Evolutionary conservation across 331 rosid species (phyloP).

Genomic region (Malus hybrid): DNA sequence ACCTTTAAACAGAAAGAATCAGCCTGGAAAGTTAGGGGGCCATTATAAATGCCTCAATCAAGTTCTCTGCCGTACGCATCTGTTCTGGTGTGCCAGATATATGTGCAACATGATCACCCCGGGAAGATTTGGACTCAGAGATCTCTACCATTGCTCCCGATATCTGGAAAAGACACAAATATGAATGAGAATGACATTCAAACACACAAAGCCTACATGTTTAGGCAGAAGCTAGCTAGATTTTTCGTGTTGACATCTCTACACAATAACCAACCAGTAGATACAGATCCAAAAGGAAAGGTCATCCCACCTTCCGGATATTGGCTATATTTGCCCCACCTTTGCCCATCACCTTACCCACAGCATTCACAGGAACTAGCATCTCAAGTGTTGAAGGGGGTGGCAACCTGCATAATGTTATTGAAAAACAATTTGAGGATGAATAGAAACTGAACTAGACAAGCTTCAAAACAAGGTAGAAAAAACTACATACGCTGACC

Average conservation of each 20-base stretch:
- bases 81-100: slow-evolving; percentile 90
- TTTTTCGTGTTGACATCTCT: background rate
- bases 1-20: slow-evolving; percentile 43
- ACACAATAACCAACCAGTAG: background rate
- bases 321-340: slow-evolving; percentile 89
- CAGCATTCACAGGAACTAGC: slow-evolving; percentile 84
- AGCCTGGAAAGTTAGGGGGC: slow-evolving; percentile 51
- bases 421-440: slow-evolving; percentile 3
- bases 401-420: slow-evolving; percentile 42
- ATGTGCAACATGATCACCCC: slow-evolving; percentile 81
- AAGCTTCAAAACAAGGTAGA: slow-evolving; percentile 1
- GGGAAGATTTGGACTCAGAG: slow-evolving; percentile 63
- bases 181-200: slow-evolving; percentile 22
- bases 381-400: slow-evolving; percentile 65
- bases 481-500: slow-evolving; percentile 42
- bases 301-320: slow-evolving; percentile 74
- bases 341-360: slow-evolving; percentile 92
- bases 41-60: slow-evolving; percentile 98
- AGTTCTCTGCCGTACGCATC: slow-evolving; percentile 84
- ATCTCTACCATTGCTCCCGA: slow-evolving; percentile 88
- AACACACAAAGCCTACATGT: slow-evolving; percentile 9
- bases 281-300: background rate
- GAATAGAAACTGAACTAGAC: background rate
- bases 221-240: background rate
- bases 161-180: slow-evolving; percentile 54